These are phyloP conservation scores for Ascochyta lentis DNA, from an alignment of 2,329 filamentous ascomycete species.

Conservation along the genomic window DNA sequence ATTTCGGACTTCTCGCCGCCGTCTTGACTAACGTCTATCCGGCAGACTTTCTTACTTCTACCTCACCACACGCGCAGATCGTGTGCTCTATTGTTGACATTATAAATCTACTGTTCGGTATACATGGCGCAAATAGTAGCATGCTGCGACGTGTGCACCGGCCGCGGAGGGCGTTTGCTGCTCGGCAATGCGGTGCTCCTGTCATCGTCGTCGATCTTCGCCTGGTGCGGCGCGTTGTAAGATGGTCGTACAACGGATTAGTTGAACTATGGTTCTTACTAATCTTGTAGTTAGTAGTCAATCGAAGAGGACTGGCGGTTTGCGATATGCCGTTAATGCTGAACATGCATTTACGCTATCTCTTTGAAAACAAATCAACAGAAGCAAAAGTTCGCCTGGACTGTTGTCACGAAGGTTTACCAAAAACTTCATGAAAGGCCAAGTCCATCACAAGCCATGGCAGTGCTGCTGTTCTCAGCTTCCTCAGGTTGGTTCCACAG, in stretches of 20 bases:
- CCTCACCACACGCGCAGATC: neutral
- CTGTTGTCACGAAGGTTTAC: no score
- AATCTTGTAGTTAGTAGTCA: no score
- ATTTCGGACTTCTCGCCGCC: constrained; percentile 16
- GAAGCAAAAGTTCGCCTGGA: no score
- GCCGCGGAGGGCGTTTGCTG: constrained; percentile 15
- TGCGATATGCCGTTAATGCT: no score
- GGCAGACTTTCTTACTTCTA: neutral
- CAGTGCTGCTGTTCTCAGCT: no score
- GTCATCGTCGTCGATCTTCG: constrained; percentile 10
- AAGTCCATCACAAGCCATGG: no score
- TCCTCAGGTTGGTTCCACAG: no score
- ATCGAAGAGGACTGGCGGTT: no score
- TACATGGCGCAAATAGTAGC: neutral
- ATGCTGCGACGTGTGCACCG: neutral
- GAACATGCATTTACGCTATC: no score
- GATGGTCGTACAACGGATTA: neutral
- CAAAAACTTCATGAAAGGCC: no score
- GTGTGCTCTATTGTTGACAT: neutral
- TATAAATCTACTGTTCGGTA: neutral
- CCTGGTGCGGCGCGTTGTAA: neutral
- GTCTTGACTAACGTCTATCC: neutral
- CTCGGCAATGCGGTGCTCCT: constrained; percentile 7
- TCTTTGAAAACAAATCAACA: no score
- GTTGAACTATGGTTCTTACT: no score